A percentile compares a stretch with the other conserved stretches of the same genome.
Evolutionary conservation across 2,329 filamentous ascomycete genomes (phyloP).

Genomic region (Beauveria bassiana): DNA sequence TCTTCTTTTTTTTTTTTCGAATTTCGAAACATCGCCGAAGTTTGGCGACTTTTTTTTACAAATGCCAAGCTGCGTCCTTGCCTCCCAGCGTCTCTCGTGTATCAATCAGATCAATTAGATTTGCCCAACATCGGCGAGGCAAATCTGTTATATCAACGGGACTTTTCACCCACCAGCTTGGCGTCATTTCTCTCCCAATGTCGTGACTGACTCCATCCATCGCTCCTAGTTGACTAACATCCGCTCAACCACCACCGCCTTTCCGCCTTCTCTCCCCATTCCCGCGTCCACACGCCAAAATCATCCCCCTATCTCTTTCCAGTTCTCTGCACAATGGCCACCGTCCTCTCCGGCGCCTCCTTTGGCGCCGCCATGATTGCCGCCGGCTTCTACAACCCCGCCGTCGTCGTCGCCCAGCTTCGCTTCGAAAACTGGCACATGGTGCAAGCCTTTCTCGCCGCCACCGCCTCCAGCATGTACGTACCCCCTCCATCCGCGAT

Average conservation of each 20-base stretch:
- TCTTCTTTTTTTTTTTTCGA: no score
- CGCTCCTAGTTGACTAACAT: background rate
- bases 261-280: background rate
- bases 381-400: conserved; percentile 52
- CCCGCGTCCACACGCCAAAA: background rate
- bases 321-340: conserved; percentile 18
- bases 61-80: background rate
- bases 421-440: conserved; percentile 56
- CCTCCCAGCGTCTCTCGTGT: no score
- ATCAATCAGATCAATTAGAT: no score
- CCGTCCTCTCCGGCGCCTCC: conserved; percentile 42
- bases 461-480: conserved; percentile 54
- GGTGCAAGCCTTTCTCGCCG: conserved; percentile 56
- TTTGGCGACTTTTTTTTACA: background rate
- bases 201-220: background rate
- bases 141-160: background rate
- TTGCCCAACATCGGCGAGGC: background rate
- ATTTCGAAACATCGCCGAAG: background rate
- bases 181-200: background rate
- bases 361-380: conserved; percentile 56
- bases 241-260: background rate
- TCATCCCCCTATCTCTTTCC: background rate
- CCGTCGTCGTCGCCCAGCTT: conserved; percentile 54
- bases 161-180: background rate
- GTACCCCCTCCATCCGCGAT: conserved; percentile 19